Percentiles rank a stretch among this genome's conserved stretches.
Evolutionary conservation across 202 grass and related monocot genomes (phyloP).

Genomic region (Schoenoplectus tabernaemontani): DNA sequence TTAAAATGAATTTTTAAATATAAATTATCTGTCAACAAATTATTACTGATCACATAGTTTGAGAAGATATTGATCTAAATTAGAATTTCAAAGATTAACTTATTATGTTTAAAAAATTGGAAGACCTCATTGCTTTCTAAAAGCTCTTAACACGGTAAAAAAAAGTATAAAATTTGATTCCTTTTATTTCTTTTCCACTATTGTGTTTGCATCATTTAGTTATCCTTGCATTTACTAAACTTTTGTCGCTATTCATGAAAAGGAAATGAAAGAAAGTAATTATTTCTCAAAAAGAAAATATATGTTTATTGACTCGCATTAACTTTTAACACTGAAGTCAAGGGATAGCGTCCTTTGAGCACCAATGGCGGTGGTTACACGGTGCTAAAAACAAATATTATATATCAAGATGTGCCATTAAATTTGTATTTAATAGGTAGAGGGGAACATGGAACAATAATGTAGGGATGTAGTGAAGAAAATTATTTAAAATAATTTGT

Average conservation of each 20-base stretch:
- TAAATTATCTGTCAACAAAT: too few relatives aligned
- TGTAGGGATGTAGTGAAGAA: neutral
- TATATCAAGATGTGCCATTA: neutral
- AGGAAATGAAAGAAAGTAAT: neutral
- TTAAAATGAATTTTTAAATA: too few relatives aligned
- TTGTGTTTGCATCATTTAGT: neutral
- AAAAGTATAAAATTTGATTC: neutral
- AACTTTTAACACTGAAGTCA: neutral
- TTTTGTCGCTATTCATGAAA: neutral
- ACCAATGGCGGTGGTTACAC: neutral
- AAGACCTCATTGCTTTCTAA: too few relatives aligned
- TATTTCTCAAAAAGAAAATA: neutral
- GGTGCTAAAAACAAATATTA: neutral
- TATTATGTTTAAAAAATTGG: too few relatives aligned
- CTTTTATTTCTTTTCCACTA: neutral
- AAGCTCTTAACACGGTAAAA: neutral
- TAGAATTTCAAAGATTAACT: too few relatives aligned
- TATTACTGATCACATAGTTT: too few relatives aligned
- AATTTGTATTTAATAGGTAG: neutral
- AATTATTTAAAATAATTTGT: neutral
- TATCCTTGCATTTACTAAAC: neutral
- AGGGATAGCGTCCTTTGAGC: neutral
- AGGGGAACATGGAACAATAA: neutral
- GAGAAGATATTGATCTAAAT: too few relatives aligned
- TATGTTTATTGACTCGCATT: neutral